A percentile compares a stretch with the other conserved stretches of the same genome.
These are phyloP conservation scores for Myxozyma monticola DNA, from an alignment of 805 yeast species.

Conservation along the genomic window DNA sequence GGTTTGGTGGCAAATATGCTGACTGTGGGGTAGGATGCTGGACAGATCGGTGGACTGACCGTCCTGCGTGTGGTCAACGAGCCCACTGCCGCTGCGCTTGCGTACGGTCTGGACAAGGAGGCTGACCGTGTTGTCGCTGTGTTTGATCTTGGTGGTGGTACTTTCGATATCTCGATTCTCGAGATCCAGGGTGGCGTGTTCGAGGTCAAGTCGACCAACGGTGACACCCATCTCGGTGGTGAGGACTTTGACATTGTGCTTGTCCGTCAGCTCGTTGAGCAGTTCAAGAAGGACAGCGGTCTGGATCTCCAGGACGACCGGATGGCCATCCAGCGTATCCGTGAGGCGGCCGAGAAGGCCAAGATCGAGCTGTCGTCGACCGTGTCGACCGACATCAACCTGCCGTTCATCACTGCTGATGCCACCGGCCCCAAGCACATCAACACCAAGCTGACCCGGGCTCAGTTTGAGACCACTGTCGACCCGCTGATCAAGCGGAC, in stretches of 20 bases:
- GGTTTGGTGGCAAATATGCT: too few species aligned
- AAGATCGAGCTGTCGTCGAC: conserved; percentile 82
- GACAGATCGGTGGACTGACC: conserved; percentile 93
- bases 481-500: conserved; percentile 72
- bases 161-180: conserved; percentile 93
- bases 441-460: conserved; percentile 65
- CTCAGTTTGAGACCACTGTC: conserved; percentile 66
- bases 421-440: conserved; percentile 79
- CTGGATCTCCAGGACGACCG: conserved; percentile 64
- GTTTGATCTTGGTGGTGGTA: conserved; percentile 98
- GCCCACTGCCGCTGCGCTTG: conserved; percentile 92
- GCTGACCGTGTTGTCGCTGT: conserved; percentile 82
- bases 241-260: conserved; percentile 86
- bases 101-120: conserved; percentile 88
- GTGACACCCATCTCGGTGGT: conserved; percentile 93
- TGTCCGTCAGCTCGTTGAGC: conserved; percentile 78
- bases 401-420: conserved; percentile 85
- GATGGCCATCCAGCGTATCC: conserved; percentile 80
- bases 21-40: conserved; percentile 59
- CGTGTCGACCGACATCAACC: conserved; percentile 68
- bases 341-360: conserved; percentile 88
- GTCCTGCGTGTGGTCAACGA: conserved; percentile 86
- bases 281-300: conserved; percentile 74
- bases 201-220: conserved; percentile 96
- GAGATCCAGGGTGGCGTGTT: conserved; percentile 98